Evolutionary conservation across 768 basidiomycete genomes (phyloP).

Genomic region (Candolleomyces eurysporus): DNA sequence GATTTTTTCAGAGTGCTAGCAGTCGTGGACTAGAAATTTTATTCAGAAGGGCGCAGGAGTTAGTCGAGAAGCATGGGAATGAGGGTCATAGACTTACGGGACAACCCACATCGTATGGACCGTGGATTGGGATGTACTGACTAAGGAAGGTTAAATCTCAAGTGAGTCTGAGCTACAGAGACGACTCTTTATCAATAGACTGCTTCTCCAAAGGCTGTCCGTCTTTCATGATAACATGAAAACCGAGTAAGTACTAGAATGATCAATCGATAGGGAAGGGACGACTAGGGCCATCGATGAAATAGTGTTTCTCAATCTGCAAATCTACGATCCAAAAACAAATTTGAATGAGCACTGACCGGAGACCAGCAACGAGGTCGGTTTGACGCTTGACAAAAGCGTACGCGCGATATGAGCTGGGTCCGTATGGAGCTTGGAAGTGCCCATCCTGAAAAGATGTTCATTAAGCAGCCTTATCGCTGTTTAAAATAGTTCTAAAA

Average conservation of each 20-base stretch:
- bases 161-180: background rate
- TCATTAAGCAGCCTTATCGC: too few relatives aligned
- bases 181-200: constrained; percentile 85
- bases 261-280: background rate
- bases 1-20: constrained; percentile 79
- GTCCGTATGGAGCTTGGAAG: too few relatives aligned
- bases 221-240: constrained; percentile 58
- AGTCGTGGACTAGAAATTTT: constrained; percentile 58
- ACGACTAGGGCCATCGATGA: constrained; percentile 66
- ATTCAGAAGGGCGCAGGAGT: background rate
- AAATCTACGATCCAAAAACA: constrained; percentile 50
- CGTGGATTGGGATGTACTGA: constrained; percentile 87
- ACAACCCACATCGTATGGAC: constrained; percentile 88
- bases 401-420: too few relatives aligned
- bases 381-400: too few relatives aligned
- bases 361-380: too few relatives aligned
- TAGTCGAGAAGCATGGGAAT: background rate
- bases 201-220: constrained; percentile 84
- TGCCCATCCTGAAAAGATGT: background rate
- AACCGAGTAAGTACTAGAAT: background rate
- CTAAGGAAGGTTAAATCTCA: constrained; percentile 32
- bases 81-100: constrained; percentile 47
- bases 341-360: too few relatives aligned
- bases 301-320: constrained; percentile 93
- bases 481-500: too few relatives aligned